Evolutionary conservation across 2,329 filamentous ascomycete species (phyloP), one percentile per base, ranked within the genome.

Genomic region (Claviceps digitariae): DNA sequence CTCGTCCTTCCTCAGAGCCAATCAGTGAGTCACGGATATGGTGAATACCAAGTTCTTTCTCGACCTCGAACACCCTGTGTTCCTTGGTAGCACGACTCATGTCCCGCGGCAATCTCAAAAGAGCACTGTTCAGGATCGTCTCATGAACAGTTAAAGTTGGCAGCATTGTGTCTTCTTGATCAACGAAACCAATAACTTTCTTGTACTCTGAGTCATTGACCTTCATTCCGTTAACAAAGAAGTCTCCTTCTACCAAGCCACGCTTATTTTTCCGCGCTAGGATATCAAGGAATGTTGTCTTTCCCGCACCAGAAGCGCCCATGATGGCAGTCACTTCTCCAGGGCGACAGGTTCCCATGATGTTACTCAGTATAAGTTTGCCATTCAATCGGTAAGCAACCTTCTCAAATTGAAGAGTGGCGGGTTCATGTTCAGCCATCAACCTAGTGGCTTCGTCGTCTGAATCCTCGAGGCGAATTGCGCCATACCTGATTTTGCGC

Each of bases 241-340:
- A 95, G 55, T 91, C 81, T 21, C 94, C 94, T 9, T 77, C 73
- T 0, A 86, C 80, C 2, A 75, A 68, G 41, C 93, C 94, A 36
- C 90, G 83, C 71, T 98, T 98, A 70, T 97, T 97, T 75, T 97
- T 98, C 57, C 90, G 83, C 9, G 93, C 93, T 48, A 98, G 74
- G 55, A 98, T 95, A 64, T 98, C 93, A 46, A 98, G 74, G 68
- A 98, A 97, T 0, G 90, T 95, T 0, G 93, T 98, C 72, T 98
- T 98, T 55, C 93, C 93, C 44, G 93, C 94, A 31, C 93, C 93
- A 0, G 93, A 98, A 8, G 93, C 91, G 54, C 93, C 93, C 91
- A 98, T 98, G 62, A 98, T 95, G 9, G 93, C 93, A 59, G 91
- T 88, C 8, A 97, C 81, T 66, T 98, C 90, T n/a, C 94, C 94